Evolutionary conservation across 495 filamentous ascomycete species (phyloP), one percentile per base, ranked within the genome.

Genomic region (Sordaria brevicollis): DNA sequence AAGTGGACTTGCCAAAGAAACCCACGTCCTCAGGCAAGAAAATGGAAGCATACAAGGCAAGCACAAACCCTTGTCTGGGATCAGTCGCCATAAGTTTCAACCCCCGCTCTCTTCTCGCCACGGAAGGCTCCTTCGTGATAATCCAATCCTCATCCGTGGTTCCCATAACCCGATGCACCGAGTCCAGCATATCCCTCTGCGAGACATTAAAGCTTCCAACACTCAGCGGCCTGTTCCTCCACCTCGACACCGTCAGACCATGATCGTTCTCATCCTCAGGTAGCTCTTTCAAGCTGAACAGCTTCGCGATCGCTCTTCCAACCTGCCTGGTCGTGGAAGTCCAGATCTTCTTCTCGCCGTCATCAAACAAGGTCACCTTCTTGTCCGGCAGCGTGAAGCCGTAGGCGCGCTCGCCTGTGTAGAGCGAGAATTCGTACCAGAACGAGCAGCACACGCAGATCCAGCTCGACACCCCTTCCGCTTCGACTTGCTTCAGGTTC

Each of bases 101-200:
- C 0, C 81, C 87, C 6, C 78, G 70, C 66, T 77, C 69, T 69
- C 80, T 86, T 0, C 86, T 81, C 75, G 87, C 77, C 36, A 74
- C 73, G 0, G 76, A 70, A 0, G 76, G 38, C 75, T 87, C 81
- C 17, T 83, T 67, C 4, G 65, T 76, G 43, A 91, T 83, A 2
- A 74, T 83, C 89, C 89, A 92, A 68, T 90, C 87, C 0, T 41
- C 71, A 54, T 82, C 77, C n/a, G 74, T 82, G 1, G 81, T 83
- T 1, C 83, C 85, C 0, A 84, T 84, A 0, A 88, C 88, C 1
- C 87, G 84, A 69, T 85, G 76, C 34, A 84, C 65, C 31, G 77
- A 73, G 21, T 81, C 78, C 19, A 88, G 75, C 75, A 88, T 82
- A 13, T 85, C 80, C 38, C 76, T 76, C 77, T 87, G 85, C 21